phyloP scores from a whole-genome alignment of 2,329 filamentous ascomycete species.

The Trichoderma sp. region DNA sequence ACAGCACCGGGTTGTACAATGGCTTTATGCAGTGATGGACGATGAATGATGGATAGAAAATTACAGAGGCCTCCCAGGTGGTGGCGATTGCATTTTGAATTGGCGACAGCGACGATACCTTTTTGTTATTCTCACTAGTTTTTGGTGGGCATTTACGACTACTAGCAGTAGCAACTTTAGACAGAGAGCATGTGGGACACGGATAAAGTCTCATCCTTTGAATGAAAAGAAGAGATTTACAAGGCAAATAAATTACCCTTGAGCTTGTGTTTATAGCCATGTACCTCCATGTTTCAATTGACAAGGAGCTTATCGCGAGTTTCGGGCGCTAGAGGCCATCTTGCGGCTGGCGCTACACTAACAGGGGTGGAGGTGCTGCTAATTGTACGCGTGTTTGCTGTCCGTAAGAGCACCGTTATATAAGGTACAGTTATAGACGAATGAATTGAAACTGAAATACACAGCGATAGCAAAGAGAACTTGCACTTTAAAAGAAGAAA shows the following conservation, averaged over 20 bases:
- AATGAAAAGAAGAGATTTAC: background rate
- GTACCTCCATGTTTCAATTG: background rate
- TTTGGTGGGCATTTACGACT: background rate
- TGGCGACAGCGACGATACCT: background rate
- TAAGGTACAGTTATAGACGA: background rate
- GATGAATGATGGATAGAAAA: background rate
- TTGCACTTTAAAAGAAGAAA: too few relatives aligned
- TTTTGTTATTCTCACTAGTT: background rate
- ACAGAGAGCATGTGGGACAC: background rate
- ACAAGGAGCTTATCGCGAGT: background rate
- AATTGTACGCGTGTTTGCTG: too few relatives aligned
- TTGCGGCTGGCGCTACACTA: background rate
- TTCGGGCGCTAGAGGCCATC: background rate
- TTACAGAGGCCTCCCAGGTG: background rate
- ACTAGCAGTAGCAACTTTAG: background rate
- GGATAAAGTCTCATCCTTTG: background rate
- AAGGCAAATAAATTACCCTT: background rate
- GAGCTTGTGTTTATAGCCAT: background rate
- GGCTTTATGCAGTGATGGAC: constrained; percentile 10
- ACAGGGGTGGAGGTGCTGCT: background rate
- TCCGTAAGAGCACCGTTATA: too few relatives aligned
- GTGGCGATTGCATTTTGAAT: background rate
- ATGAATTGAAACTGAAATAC: background rate
- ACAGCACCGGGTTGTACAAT: constrained; percentile 35
- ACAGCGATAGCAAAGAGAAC: background rate